Base-by-base conservation (phyloP, 306 rosid species). In the Corylus americana region DNA sequence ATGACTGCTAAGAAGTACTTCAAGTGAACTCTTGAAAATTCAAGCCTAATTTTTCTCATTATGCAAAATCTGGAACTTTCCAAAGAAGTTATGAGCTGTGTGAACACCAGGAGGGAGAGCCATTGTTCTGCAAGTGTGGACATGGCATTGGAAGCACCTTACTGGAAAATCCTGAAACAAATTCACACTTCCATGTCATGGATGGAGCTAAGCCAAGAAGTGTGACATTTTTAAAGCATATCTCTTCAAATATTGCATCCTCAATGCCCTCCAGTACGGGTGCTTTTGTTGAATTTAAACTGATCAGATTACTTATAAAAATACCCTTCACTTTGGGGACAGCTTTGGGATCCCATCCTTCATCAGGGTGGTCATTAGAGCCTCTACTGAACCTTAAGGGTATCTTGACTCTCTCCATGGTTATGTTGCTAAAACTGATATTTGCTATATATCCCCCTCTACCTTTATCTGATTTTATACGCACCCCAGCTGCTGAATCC, bases 301-400 rank as follows among this genome's bases (percentile, higher is more conserved):
- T 91, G 10, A 85, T 50, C 54, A 95, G 76, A 11, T 91, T 91
- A 70, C 91, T 91, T 7, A 95, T 82, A 39, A 51, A 84, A 70
- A 95, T 86, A 37, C 90, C 88, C 70, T 86, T 83, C 31, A 91
- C 92, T 73, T 64, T 88, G 16, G 99, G 99, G 77, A 93, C 77
- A 53, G 99, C 96, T 85, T 90, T 89, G 27, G 97, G 92, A 87
- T 95, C 96, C 97, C 97, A 95, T 77, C 92, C 88, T 67, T 92
- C 86, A 71, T 93, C 97, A 1, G 98, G 99, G 79, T 95, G 99
- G 66, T 95, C 98, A 61, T 93, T 88, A 45, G 99, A 84, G 35
- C 99, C 99, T 79, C 92, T 87, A 70, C 98, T 93, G 83, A 96
- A 91, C 83, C 90, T 89, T 78, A 95, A 89, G 5, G 98, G 94